Base-by-base conservation (phyloP, 495 filamentous ascomycete species). In the Chaetomidium leptoderma region DNA sequence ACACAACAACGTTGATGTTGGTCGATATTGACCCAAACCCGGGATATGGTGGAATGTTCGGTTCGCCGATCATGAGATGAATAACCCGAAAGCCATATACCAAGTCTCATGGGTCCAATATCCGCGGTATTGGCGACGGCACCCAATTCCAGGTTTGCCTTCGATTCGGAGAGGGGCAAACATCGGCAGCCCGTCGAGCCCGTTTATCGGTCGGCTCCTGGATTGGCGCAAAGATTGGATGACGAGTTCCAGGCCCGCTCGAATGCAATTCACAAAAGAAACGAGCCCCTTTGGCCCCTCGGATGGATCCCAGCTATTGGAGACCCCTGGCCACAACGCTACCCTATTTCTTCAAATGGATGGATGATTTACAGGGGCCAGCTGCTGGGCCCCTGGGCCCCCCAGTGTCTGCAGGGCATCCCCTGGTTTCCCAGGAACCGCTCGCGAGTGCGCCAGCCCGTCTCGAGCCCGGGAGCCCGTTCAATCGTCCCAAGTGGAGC, bases 371-470 rank as follows among this genome's bases (percentile, higher is more conserved):
- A 19, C 52, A 55, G 52, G 52, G 40, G 14, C 30, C 6, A 17
- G 30, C 17, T 19, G 40, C 52, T 45, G 49, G 35, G 9, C n/a
- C 46, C 26, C 6, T 17, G 47, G 9, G 30, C 17, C 17, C 29
- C 32, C 39, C 2, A n/a, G 27, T 33, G 30, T 11, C 33, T 56
- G 59, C 53, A 61, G 46, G 46, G 37, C 44, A 52, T 43, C 42
- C 24, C 44, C 45, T 37, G 33, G 43, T 32, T 42, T 43, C 14
- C 58, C 46, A 61, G 59, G 59, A 57, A 61, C 52, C 58, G 45
- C 43, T 50, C 33, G 35, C 55, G 32, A 11, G 42, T 17, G 11
- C 17, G 45, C 47, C n/a, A n/a, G 35, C 39, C 39, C n/a, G n/a
- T n/a, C n/a, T n/a, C n/a, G n/a, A 55, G 49, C 32, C 36, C 46